Percentiles rank a stretch among this genome's conserved stretches.
phyloP scores from a whole-genome alignment of 257 asterid species.

The Plantago elongata region DNA sequence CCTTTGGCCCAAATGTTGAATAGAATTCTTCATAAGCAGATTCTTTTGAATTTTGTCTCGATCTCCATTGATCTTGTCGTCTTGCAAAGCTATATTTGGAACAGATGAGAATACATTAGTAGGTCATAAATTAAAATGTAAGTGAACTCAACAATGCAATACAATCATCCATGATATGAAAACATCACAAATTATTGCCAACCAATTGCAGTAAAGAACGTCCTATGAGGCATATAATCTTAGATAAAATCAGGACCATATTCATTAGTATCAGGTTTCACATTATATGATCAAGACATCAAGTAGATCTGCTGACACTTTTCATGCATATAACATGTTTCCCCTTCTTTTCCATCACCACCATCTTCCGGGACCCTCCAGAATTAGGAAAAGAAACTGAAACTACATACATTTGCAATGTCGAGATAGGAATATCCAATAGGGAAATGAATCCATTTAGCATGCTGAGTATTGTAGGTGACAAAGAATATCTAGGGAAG shows the following conservation, averaged over 20 bases:
- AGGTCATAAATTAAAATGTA: neutral
- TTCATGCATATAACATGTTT: neutral
- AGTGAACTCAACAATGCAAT: neutral
- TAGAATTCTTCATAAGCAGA: constrained; percentile 65
- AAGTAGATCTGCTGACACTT: too few species aligned
- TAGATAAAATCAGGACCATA: constrained; percentile 1
- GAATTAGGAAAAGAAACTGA: too few species aligned
- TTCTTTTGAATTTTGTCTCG: constrained; percentile 66
- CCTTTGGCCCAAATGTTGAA: constrained; percentile 66
- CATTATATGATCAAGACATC: neutral
- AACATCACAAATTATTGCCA: neutral
- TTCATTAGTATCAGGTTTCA: constrained; percentile 3
- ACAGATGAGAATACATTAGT: constrained; percentile 11
- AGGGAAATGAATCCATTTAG: too few species aligned
- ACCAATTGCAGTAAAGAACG: constrained; percentile 3
- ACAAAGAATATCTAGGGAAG: neutral
- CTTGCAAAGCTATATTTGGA: constrained; percentile 46
- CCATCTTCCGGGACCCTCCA: too few species aligned
- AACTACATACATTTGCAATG: too few species aligned
- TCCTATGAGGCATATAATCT: neutral
- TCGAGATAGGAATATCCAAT: too few species aligned
- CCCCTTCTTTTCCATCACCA: too few species aligned
- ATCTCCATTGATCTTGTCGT: constrained; percentile 82
- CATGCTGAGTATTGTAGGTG: neutral
- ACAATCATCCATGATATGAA: constrained; percentile 1